These are phyloP conservation scores for Diutina pseudorugosa DNA, from an alignment of 1,139 yeast species.

Conservation along the genomic window DNA sequence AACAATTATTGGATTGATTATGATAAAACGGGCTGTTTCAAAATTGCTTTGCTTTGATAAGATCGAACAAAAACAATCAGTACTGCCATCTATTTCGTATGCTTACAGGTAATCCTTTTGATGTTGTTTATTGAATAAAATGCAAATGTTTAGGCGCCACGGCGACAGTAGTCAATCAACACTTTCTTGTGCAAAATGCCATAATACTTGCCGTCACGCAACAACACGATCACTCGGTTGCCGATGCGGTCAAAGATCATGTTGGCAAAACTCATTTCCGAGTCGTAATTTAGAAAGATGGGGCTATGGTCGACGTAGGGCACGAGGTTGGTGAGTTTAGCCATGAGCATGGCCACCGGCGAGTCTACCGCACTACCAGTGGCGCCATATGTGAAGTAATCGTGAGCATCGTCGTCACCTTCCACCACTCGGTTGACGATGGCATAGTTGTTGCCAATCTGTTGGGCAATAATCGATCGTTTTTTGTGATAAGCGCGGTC, in stretches of 20 bases:
- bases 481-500: neutral
- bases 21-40: no score
- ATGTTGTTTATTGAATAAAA: neutral
- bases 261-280: slow-evolving; percentile 43
- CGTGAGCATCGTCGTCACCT: neutral
- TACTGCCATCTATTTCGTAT: no score
- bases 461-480: neutral
- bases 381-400: slow-evolving; percentile 16
- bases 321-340: slow-evolving; percentile 25
- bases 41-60: no score
- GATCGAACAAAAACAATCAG: no score
- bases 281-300: slow-evolving; percentile 34
- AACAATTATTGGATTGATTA: no score
- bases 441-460: neutral
- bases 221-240: slow-evolving; percentile 37
- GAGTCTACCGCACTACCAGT: slow-evolving; percentile 6
- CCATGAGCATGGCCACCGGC: slow-evolving; percentile 10
- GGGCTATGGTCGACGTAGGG: slow-evolving; percentile 37
- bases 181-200: slow-evolving; percentile 47
- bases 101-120: no score
- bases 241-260: slow-evolving; percentile 45
- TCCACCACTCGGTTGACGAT: neutral
- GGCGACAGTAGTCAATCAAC: slow-evolving; percentile 33
- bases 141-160: neutral
- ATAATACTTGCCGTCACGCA: slow-evolving; percentile 36